Evolutionary conservation across 371 early-diverging fungal genomes (phyloP).

Genomic region (Apophysomyces elegans): DNA sequence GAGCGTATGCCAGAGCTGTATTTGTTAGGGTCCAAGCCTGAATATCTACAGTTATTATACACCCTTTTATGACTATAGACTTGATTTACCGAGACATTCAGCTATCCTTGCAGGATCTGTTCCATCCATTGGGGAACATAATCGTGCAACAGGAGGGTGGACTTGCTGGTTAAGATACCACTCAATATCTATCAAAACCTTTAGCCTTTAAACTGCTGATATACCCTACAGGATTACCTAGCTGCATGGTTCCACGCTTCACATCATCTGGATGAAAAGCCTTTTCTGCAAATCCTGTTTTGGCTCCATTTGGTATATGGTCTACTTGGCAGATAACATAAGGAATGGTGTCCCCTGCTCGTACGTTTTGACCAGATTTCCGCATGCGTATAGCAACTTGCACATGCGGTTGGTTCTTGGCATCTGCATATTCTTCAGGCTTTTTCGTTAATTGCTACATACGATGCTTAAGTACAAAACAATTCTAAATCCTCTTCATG

Average conservation of each 20-base stretch:
- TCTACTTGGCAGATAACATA: conserved; percentile 92
- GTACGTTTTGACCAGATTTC: conserved; percentile 69
- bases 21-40: conserved; percentile 70
- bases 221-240: conserved; percentile 47
- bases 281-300: conserved; percentile 69
- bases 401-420: conserved; percentile 94
- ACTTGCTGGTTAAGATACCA: conserved; percentile 98
- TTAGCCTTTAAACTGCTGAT: background rate
- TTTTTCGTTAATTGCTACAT: conserved; percentile 85
- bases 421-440: conserved; percentile 92
- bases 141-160: conserved; percentile 92
- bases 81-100: conserved; percentile 73
- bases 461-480: background rate
- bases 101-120: conserved; percentile 84
- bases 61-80: background rate
- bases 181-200: conserved; percentile 71
- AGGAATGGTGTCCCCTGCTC: conserved; percentile 94
- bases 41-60: conserved; percentile 3
- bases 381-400: conserved; percentile 92
- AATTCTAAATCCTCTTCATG: background rate
- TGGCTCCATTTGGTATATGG: conserved; percentile 39
- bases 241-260: conserved; percentile 55
- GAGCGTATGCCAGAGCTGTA: conserved; percentile 45
- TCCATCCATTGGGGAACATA: conserved; percentile 90
- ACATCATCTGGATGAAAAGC: conserved; percentile 94